Evolutionary conservation across 768 basidiomycete species (phyloP), one percentile per base, ranked within the genome.

Genomic region (Kwoniella sp.): DNA sequence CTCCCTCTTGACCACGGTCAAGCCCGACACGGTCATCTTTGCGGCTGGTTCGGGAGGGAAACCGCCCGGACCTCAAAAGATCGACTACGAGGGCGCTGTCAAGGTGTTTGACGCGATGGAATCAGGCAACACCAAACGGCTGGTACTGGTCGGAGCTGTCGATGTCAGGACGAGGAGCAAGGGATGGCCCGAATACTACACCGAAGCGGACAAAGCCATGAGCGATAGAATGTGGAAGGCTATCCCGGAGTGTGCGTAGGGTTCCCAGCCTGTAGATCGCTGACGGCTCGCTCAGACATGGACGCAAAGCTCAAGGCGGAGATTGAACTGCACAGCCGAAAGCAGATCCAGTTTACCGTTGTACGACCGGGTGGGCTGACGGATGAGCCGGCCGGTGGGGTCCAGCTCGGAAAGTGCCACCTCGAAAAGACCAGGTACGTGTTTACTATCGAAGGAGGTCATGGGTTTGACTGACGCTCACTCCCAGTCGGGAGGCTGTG

Each of bases 91-190:
- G 42, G 84, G 83, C 8, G 83, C 83, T 0, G 56, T 86, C 31
- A 86, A 85, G 71, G 79, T 84, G 2, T 85, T 82, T 61, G 84
- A 86, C 63, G 84, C 83, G 0, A 76, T 86, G 45, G 84, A 85
- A 65, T 72, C 39, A 0, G 74, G 82, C 2, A 60, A 78, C 38
- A 77, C 76, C 1, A 82, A 82, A 28, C 70, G 82, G 46, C 65
- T 85, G 44, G 77, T 85, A 33, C 67, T 83, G 48, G 80, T 86
- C 28, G 83, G 83, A 17, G 80, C 81, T 1, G 71, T 83, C 15
- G 83, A 85, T 63, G 65, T 81, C 0, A 74, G 84, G 28, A 76
- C 83, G 59, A 78, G 77, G 14, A 39, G 36, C 11, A 64, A 64
- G 50, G 53, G 34, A 5, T 46, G 40, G 37, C 70, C 70, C 20